phyloP scores from a whole-genome alignment of 768 basidiomycete species.

The Suillus decipiens region DNA sequence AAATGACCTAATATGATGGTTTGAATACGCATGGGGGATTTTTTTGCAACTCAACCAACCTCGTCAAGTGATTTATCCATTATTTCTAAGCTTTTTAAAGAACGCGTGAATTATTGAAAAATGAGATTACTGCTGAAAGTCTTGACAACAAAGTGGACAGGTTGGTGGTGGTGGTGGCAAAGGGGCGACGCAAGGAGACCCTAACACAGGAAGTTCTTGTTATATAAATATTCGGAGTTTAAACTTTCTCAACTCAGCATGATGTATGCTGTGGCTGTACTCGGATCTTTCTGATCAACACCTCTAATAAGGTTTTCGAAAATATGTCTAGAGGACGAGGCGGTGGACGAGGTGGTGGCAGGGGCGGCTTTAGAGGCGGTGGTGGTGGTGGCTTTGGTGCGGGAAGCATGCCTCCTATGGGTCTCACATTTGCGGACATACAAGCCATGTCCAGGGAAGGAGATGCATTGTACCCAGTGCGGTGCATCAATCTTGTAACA shows the following conservation, averaged over 20 bases:
- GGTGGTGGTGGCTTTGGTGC: slow-evolving; percentile 36
- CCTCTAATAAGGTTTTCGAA: slow-evolving; percentile 14
- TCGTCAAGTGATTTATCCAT: slow-evolving; percentile 90
- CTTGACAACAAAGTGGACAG: slow-evolving; percentile 11
- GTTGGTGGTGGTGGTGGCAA: slow-evolving; percentile 29
- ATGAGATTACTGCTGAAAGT: neutral
- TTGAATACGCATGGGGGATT: slow-evolving; percentile 23
- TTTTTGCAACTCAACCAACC: slow-evolving; percentile 41
- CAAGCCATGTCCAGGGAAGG: slow-evolving; percentile 76
- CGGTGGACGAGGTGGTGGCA: slow-evolving; percentile 51
- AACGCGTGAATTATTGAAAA: slow-evolving; percentile 4
- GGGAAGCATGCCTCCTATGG: slow-evolving; percentile 63
- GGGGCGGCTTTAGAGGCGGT: slow-evolving; percentile 62
- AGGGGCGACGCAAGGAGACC: slow-evolving; percentile 29
- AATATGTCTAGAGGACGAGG: slow-evolving; percentile 51
- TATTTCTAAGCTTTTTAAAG: slow-evolving; percentile 6
- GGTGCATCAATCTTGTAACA: slow-evolving; percentile 34
- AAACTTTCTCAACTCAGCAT: slow-evolving; percentile 13
- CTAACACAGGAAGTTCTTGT: neutral
- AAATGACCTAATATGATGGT: slow-evolving; percentile 58
- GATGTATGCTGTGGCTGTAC: slow-evolving; percentile 7
- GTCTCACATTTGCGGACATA: slow-evolving; percentile 78
- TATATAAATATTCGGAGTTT: slow-evolving; percentile 33
- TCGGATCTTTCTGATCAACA: neutral
- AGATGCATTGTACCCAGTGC: slow-evolving; percentile 80